Evolutionary conservation across 2,329 filamentous ascomycete genomes (phyloP).

Genomic region (Coniochaeta prunicola): DNA sequence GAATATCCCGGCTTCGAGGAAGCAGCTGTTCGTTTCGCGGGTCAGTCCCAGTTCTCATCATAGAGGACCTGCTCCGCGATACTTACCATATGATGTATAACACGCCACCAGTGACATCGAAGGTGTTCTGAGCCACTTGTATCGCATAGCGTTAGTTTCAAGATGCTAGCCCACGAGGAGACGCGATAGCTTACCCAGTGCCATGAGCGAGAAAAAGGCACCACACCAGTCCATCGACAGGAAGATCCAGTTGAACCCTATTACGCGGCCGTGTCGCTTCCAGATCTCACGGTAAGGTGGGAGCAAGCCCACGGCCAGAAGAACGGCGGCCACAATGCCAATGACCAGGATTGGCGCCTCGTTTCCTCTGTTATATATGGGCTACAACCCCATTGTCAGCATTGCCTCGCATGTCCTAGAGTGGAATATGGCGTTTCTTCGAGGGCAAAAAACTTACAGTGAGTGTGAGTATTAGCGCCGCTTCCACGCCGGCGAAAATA

Average conservation of each 20-base stretch:
- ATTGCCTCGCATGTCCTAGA: not conserved
- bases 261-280: conserved; percentile 52
- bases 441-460: conserved; percentile 28
- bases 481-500: conserved; percentile 45
- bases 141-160: not conserved
- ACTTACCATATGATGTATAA: conserved; percentile 53
- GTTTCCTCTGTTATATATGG: conserved; percentile 45
- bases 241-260: conserved; percentile 55
- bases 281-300: conserved; percentile 56
- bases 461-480: conserved; percentile 49
- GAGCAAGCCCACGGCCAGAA: conserved; percentile 49
- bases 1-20: conserved; percentile 55
- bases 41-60: not conserved
- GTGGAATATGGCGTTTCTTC: not conserved
- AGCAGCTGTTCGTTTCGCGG: conserved; percentile 29
- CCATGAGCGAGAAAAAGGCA: conserved; percentile 57
- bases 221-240: conserved; percentile 52
- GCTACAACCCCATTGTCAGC: conserved; percentile 24
- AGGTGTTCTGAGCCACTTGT: conserved; percentile 49
- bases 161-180: not conserved
- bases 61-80: not conserved
- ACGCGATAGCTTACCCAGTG: conserved; percentile 37
- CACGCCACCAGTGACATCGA: conserved; percentile 53
- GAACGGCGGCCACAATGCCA: conserved; percentile 49
- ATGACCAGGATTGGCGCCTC: conserved; percentile 47